Base-by-base conservation (phyloP, 192 early-diverging fungal genomes). In the Paraglomus occultum region DNA sequence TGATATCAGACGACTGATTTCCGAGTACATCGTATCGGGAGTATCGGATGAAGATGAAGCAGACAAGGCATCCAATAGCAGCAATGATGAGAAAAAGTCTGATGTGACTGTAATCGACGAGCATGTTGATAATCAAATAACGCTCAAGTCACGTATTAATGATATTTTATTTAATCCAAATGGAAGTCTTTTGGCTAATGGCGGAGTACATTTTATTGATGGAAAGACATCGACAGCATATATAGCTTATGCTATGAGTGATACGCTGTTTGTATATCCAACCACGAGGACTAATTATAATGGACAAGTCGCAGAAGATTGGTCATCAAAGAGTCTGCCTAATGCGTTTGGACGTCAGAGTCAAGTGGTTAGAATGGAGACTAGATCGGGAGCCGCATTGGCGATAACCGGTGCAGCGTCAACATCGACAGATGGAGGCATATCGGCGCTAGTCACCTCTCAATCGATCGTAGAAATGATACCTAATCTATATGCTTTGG, bases 211-310 rank as follows among this genome's bases (percentile, higher is more conserved):
- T 39, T 68, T 80, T 12, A 73, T 84, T 9, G 77, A 85, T 46
- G 90, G 81, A 17, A 84, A 90, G 72, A 82, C 84, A 14, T 93
- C 90, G 5, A 79, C 87, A 1, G 80, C 87, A 15, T 89, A 91
- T 70, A 80, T 95, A 14, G 88, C 91, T 6, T 92, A 93, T 73
- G 84, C 82, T 23, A 81, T 97, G 8, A 89, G 87, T 75, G 88
- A 92, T 70, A 76, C 93, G 55, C 80, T 88, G 49, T 97, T 94
- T 80, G 85, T 95, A 67, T 97, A 95, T 78, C 85, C 92, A 23
- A 88, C 88, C 7, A 52, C 75, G 23, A 78, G 83, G 39, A 80
- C 80, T 20, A 77, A 88, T 48, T 83, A 88, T 49, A 73, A 89
- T 49, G 94, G 94, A 55, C 73, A 89, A 44, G 77, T 78, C 5